Evolutionary conservation across 306 rosid genomes (phyloP), one percentile per base, ranked within the genome.

Genomic region (Quercus parvula): DNA sequence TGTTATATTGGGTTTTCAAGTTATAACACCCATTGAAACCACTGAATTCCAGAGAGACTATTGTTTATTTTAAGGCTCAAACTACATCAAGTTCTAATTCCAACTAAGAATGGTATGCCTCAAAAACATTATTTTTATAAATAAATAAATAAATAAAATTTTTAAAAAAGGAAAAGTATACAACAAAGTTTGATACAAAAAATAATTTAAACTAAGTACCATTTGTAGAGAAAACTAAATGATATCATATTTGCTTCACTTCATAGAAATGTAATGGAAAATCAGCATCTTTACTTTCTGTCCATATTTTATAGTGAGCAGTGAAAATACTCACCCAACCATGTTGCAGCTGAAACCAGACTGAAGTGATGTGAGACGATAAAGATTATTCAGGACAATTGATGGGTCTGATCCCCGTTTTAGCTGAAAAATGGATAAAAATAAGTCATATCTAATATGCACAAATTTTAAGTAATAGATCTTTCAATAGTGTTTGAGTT

Each of bases 281-380:
- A n/a, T 31, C 69, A 75, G 81, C 71, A 78, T 56, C 73, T 28
- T 3, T 54, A 55, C 30, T 70, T 27, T 46, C 67, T 1, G 33
- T 35, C 28, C 38, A 70, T 12, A 27, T 63, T 75, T 63, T 51
- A 44, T 17, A 77, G 70, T 49, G 56, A 30, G 13, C 27, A 35
- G 57, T 18, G 74, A 73, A 73, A 75, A 55, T 76, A 89, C 98
- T 92, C 87, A 95, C 99, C 99, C 96, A 77, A 93, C 99, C 98
- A 95, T 93, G 84, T 95, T 95, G 83, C 99, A 95, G 88, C 92
- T 93, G 85, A 95, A 95, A 75, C 96, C 73, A 57, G 97, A 90
- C 78, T 89, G 98, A 75, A 93, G 93, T 77, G 98, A 83, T 54
- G 98, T 95, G 46, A 95, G 82, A 35, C 99, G 94, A 81, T 86